Evolutionary conservation across 768 basidiomycete genomes (phyloP), one percentile per base, ranked within the genome.

Genomic region (Hysterangium stoloniferum): DNA sequence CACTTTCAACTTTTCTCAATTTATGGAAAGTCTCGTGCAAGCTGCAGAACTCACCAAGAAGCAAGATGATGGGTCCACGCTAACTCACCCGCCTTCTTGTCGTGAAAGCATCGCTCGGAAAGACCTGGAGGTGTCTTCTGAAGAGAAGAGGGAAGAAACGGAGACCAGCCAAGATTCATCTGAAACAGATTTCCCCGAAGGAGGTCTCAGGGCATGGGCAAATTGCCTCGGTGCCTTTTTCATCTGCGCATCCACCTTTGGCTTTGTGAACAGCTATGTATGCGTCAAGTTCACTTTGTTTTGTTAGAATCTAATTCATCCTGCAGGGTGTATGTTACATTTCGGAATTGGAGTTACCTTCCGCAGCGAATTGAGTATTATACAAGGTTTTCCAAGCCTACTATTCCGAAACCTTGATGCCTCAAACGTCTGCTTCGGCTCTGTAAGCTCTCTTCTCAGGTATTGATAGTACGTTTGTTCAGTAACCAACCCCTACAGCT

Each of bases 331-430:
- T 82, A 58, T 65, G 77, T 70, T n/a, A 24, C 24, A 7, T 45
- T 35, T 43, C 22, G 13, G 4, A 20, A 4, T 6, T 43, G 6
- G 5, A 22, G 2, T 33, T 34, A n/a, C 13, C 6, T 5, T 38
- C 22, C 4, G 31, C 20, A 12, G 38, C 20, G 19, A 24, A 54
- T 48, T 1, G 25, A 57, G 15, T 11, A 55, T 35, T 28, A 20
- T 20, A 8, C 37, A 44, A 86, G 84, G 72, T 79, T 20, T 87
- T 87, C 60, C 86, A 89, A 70, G 72, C 72, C 6, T 84, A 85
- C 59, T 87, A 89, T 55, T 71, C 84, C 56, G 64, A 72, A 29
- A 71, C 67, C 2, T 17, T 82, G 4, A 68, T 87, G 22, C 64
- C 58, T 1, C 56, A 71, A 25, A 68, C 71, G 1, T 71, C 75